Conservation (phyloP, 2,329 filamentous ascomycete genomes). For the Aspergillus cejpii region DNA sequence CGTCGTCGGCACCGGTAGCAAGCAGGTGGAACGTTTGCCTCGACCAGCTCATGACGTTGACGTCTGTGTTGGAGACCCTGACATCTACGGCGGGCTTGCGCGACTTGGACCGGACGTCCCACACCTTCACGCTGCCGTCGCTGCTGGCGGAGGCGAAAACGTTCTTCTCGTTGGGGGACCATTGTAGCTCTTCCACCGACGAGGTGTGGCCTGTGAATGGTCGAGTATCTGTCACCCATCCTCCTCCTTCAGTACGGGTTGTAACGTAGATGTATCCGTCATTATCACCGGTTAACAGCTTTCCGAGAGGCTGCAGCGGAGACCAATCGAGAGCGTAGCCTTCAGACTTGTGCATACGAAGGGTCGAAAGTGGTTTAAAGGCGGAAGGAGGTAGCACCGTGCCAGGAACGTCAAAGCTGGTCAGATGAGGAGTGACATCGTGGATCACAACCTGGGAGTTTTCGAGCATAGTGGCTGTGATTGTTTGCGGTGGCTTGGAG, state of each 20-base stretch:
- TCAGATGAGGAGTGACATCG: constrained; percentile 83
- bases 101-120: constrained; percentile 89
- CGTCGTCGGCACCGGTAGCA: constrained; percentile 87
- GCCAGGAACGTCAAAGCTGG: constrained; percentile 84
- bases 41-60: constrained; percentile 97
- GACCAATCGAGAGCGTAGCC: constrained; percentile 99
- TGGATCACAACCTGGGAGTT: constrained; percentile 83
- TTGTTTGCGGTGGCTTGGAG: constrained; percentile 66
- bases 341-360: constrained; percentile 86
- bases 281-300: constrained; percentile 86
- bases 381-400: constrained; percentile 71
- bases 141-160: constrained; percentile 92
- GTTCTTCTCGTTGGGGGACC: constrained; percentile 86
- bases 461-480: constrained; percentile 90
- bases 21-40: constrained; percentile 80
- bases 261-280: constrained; percentile 84
- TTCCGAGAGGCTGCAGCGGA: constrained; percentile 68
- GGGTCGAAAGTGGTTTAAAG: constrained; percentile 79
- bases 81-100: constrained; percentile 82
- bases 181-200: constrained; percentile 91
- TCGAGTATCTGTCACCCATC: constrained; percentile 78
- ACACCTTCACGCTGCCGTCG: constrained; percentile 91
- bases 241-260: constrained; percentile 76
- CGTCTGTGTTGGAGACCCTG: constrained; percentile 73
- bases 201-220: constrained; percentile 76